Evolutionary conservation across 164 flowering plant genomes (phyloP).

Genomic region (Aristolochia contorta): DNA sequence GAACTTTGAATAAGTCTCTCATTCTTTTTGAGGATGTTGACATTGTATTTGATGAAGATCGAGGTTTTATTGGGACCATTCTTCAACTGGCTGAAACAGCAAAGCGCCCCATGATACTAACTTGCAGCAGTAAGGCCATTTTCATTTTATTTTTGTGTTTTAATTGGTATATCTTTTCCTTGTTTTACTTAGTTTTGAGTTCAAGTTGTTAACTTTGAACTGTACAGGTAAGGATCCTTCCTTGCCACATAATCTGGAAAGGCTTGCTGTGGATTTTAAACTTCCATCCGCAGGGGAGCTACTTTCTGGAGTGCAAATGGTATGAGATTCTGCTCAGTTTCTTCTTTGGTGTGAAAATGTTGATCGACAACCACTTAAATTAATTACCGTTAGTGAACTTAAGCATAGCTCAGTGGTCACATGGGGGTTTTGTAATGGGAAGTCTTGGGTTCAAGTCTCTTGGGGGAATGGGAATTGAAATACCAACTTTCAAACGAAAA

Average conservation of each 20-base stretch:
- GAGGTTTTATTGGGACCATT: slow-evolving; percentile 67
- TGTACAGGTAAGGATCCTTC: slow-evolving; percentile 43
- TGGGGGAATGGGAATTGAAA: no score
- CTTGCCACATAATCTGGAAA: slow-evolving; percentile 63
- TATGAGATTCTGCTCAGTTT: slow-evolving; percentile 17
- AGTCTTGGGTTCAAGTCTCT: no score
- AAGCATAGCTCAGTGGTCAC: no score
- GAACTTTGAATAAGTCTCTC: slow-evolving; percentile 40
- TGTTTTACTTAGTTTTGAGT: neutral
- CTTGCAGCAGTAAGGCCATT: slow-evolving; percentile 65
- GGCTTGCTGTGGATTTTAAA: slow-evolving; percentile 44
- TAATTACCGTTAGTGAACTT: no score
- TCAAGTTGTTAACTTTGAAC: slow-evolving; percentile 8
- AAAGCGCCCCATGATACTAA: slow-evolving; percentile 84
- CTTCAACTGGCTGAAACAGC: slow-evolving; percentile 75
- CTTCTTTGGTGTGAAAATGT: neutral
- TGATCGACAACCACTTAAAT: no score
- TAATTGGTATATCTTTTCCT: neutral
- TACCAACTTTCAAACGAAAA: no score
- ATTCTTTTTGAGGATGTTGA: slow-evolving; percentile 97
- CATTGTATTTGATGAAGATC: slow-evolving; percentile 66
- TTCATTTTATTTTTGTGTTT: neutral
- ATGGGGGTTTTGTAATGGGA: no score
- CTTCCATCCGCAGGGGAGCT: slow-evolving; percentile 58
- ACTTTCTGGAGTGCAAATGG: slow-evolving; percentile 39